phyloP scores from a whole-genome alignment of 1,284 basidiomycete genomes.

The Ustilago esculenta region DNA sequence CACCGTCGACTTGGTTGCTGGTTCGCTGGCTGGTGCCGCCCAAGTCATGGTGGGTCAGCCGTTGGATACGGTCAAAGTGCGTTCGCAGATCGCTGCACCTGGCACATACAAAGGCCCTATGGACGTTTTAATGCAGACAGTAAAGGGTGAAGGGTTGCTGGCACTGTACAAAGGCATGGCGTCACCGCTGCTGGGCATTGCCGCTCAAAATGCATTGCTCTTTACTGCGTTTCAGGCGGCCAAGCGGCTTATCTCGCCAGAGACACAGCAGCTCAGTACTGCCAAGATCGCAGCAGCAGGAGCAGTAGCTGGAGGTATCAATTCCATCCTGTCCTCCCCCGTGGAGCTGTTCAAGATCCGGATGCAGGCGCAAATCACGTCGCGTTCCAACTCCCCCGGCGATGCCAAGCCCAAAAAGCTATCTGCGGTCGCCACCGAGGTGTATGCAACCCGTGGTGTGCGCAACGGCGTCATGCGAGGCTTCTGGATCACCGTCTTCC shows the following conservation, averaged over 20 bases:
- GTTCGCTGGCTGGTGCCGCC: slow-evolving; percentile 49
- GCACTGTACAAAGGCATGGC: slow-evolving; percentile 74
- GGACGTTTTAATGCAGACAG: slow-evolving; percentile 43
- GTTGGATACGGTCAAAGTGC: slow-evolving; percentile 53
- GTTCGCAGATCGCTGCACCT: slow-evolving; percentile 43
- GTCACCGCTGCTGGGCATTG: slow-evolving; percentile 90
- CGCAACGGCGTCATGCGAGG: slow-evolving; percentile 90
- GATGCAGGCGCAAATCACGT: slow-evolving; percentile 92
- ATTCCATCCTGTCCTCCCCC: slow-evolving; percentile 79
- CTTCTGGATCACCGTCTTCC: slow-evolving; percentile 91
- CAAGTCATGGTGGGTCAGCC: slow-evolving; percentile 59
- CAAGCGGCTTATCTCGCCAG: slow-evolving; percentile 82
- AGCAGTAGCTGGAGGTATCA: slow-evolving; percentile 87
- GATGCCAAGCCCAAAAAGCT: slow-evolving; percentile 77
- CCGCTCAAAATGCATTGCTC: slow-evolving; percentile 92
- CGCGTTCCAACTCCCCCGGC: slow-evolving; percentile 47
- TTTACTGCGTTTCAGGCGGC: slow-evolving; percentile 88
- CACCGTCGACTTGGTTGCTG: slow-evolving; percentile 47
- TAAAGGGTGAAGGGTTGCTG: slow-evolving; percentile 37
- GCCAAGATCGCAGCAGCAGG: slow-evolving; percentile 85
- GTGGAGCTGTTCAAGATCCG: slow-evolving; percentile 79
- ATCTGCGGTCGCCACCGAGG: slow-evolving; percentile 76
- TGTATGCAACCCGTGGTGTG: slow-evolving; percentile 86
- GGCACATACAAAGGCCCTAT: slow-evolving; percentile 49
- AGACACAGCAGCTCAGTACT: slow-evolving; percentile 80